Evolutionary conservation across 1,284 basidiomycete genomes (phyloP).

Genomic region (Apiotrichum veenhuisii): DNA sequence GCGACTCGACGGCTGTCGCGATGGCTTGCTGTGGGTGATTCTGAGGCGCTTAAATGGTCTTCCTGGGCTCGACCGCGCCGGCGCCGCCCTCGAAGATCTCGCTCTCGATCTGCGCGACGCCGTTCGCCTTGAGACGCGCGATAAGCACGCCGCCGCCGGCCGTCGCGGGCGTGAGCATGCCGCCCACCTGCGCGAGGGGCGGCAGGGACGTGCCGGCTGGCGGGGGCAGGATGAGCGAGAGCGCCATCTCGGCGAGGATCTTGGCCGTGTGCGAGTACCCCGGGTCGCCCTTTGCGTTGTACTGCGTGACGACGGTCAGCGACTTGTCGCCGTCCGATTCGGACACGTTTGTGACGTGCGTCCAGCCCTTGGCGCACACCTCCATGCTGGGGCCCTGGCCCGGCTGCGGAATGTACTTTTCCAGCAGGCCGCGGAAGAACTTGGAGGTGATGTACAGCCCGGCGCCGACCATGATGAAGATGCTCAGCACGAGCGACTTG

Average conservation of each 20-base stretch:
- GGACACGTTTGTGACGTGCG: slow-evolving; percentile 61
- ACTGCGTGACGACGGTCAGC: slow-evolving; percentile 59
- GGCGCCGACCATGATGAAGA: slow-evolving; percentile 24
- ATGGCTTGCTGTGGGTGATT: too few species aligned
- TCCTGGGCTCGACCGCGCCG: not conserved
- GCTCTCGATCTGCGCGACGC: slow-evolving; percentile 26
- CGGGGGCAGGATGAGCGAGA: slow-evolving; percentile 58
- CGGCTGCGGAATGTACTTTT: slow-evolving; percentile 55
- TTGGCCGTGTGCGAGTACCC: slow-evolving; percentile 68
- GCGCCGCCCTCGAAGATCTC: slow-evolving; percentile 15
- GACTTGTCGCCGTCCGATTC: slow-evolving; percentile 48
- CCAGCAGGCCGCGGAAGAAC: slow-evolving; percentile 46
- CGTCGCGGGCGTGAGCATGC: slow-evolving; percentile 71
- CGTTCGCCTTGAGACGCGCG: slow-evolving; percentile 55
- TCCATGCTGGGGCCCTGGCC: slow-evolving; percentile 59
- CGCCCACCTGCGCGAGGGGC: slow-evolving; percentile 60
- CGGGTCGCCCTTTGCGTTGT: slow-evolving; percentile 69
- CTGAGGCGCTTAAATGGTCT: not conserved
- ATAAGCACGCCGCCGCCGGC: slow-evolving; percentile 71
- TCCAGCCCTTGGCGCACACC: slow-evolving; percentile 54
- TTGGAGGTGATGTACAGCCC: slow-evolving; percentile 34
- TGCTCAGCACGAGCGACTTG: slow-evolving; percentile 16
- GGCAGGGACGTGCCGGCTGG: slow-evolving; percentile 56
- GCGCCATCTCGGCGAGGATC: slow-evolving; percentile 73
- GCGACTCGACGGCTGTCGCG: too few species aligned